Evolutionary conservation across 1,284 basidiomycete species (phyloP), one percentile per base, ranked within the genome.

Genomic region (Ustilago nuda): DNA sequence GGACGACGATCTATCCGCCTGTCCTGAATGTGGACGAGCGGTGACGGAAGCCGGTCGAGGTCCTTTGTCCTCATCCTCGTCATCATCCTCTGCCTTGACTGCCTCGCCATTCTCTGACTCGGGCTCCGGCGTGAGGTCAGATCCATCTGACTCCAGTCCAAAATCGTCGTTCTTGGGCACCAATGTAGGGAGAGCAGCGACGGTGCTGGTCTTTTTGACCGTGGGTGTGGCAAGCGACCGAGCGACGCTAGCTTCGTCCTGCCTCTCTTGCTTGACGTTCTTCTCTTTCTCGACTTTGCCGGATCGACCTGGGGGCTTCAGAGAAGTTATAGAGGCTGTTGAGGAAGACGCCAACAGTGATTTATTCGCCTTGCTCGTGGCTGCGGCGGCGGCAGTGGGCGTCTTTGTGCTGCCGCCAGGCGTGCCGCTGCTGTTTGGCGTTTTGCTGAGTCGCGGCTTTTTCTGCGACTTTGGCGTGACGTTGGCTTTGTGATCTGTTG

Each of bases 81-180:
- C 62, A 7, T 67, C 67, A 2, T 66, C 70, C 35, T 52, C 56
- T 32, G 41, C 30, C 54, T 57, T 67, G 45, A 53, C 39, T 15
- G 54, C 13, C 17, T 68, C 67, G 35, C 72, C 75, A 8, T 57
- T 56, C 19, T 77, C 75, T 0, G 75, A 73, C 8, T 77, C 75
- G 19, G 75, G 71, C 63, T 77, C 75, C 12, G 66, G 75, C 8
- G 75, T 77, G 3, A 77, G 66, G 27, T 77, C 75, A 6, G 75
- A 77, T 23, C 67, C 75, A 36, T 77, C 75, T 4, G 75, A 73
- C 33, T 77, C 71, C 11, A 69, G 56, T 13, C 67, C 65, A 45
- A 62, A 72, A 27, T 36, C 53, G 9, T 69, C 53, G 27, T 37
- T 23, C 13, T 56, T 56, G 30, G 36, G 1, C 7, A 41, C 8